phyloP scores from a whole-genome alignment of 495 filamentous ascomycete species.

The Glarea lozoyensis region DNA sequence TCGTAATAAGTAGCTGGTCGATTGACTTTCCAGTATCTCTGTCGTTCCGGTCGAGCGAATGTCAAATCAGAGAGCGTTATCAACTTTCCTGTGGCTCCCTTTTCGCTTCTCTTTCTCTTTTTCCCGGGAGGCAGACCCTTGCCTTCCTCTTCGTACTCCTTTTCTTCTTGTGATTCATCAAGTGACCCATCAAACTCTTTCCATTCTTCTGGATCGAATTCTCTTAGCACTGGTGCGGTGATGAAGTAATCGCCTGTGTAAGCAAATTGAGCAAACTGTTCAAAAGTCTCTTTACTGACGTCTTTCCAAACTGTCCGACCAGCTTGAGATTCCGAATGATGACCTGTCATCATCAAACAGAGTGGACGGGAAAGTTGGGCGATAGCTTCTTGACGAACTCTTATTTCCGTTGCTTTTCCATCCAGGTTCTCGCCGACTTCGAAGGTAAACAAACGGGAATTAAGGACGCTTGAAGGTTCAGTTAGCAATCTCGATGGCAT shows the following conservation, averaged over 20 bases:
- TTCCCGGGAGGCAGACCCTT: neutral
- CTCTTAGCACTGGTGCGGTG: neutral
- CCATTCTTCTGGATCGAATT: neutral
- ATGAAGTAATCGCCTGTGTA: neutral
- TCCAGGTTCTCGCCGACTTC: neutral
- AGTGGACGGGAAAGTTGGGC: conserved; percentile 13
- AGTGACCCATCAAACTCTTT: neutral
- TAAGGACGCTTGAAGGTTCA: too few relatives aligned
- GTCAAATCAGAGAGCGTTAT: conserved; percentile 14
- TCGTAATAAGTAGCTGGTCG: conserved; percentile 2
- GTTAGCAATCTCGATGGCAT: too few relatives aligned
- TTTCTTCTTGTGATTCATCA: neutral
- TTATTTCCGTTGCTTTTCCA: neutral
- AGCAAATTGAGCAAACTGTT: neutral
- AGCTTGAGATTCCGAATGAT: neutral
- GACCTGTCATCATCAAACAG: neutral
- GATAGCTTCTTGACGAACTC: conserved; percentile 4
- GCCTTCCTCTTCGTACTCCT: neutral
- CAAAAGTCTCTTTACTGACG: neutral
- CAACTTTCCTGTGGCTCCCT: conserved; percentile 15
- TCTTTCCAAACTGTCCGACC: neutral
- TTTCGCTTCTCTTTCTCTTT: conserved; percentile 3
- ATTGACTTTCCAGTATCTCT: conserved; percentile 4
- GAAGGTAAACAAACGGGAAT: neutral
- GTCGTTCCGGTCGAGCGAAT: conserved; percentile 3